Base-by-base conservation (phyloP, 2,329 filamentous ascomycete species). In the Seiridium unicorne region DNA sequence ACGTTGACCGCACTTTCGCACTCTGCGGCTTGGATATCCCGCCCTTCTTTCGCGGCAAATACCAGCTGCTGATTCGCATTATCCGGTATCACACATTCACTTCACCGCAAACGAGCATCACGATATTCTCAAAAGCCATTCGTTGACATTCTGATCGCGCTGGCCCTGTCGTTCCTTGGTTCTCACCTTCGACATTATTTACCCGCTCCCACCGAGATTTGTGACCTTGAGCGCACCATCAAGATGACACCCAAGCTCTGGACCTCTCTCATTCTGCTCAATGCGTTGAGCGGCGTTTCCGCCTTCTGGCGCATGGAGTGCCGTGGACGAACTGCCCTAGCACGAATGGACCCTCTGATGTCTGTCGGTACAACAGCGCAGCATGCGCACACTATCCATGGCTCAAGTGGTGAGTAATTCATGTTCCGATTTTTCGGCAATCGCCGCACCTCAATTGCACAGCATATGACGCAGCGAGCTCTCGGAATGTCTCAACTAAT, bases 231-330 rank as follows among this genome's bases (percentile, higher is more conserved):
- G 18, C 18, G 51, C 38, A 49, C 35, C 13, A 8, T 51, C 55
- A 58, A 49, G 42, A 58, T 58, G 55, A 44, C 44, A 18, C 34
- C 46, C 13, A 44, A 35, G 51, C 26, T 58, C 31, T 51, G 46
- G 44, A 51, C 34, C 5, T 32, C 35, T 18, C 13, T 51, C 34
- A 35, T 36, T 18, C 7, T 58, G 6, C 55, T 58, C 35, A 13
- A 42, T 42, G 44, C 46, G 18, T 34, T 58, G 38, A 40, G 34
- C 34, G 44, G 44, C 26, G 81, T 80, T 51, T 71, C 83, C 66
- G 93, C 90, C 61, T 97, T 97, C 76, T 97, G 91, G 91, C 91
- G 93, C 72, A 90, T 97, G 84, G 89, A 92, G 68, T 97, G 92
- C 75, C 89, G 85, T 66, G 88, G 87, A 59, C 83, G 84, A 51